Base-by-base conservation (phyloP, 208 protist genomes). In the Blechomonas ayalai region DNA sequence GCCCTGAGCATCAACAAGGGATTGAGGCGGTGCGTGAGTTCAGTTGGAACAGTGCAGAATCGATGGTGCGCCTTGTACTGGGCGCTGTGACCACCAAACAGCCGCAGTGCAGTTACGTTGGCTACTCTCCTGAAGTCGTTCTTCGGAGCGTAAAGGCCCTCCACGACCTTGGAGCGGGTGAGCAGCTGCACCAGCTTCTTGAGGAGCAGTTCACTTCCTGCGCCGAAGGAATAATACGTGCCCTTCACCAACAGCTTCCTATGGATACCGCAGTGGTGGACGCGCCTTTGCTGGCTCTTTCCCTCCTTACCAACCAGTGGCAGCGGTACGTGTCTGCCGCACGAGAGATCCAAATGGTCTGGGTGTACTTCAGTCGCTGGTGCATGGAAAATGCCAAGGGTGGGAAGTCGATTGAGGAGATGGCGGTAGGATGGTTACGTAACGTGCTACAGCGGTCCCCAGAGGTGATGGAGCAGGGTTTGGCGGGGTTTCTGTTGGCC, bases 131-230 rank as follows among this genome's bases (percentile, higher is more conserved):
- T 0, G 78, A 87, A 56, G 39, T 37, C 4, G 53, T 61, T 4
- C 59, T 70, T 41, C 63, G 63, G 39, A 77, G 67, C 37, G 78
- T 87, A 34, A 69, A 55, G 6, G 52, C 44, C 31, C 59, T 87
- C 6, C 60, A 82, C 19, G 68, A 82, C 33, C 35, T 59, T 15
- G 67, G 60, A 15, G 49, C 29, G 33, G 43, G 42, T 7, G 29
- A 39, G 1, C 34, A 24, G 4, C 33, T 76, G 13, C 45, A 66
- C 24, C 58, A 47, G 26, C n/a, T 54, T 18, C 52, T 84, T 15
- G 50, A 67, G 59, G 31, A 19, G 7, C 47, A 48, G 1, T 42
- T 79, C 8, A 29, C 26, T 15, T 26, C 20, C 18, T 72, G 79
- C 53, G 59, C 59, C 1, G 38, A 32, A 6, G 38, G 36, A 27